Evolutionary conservation across 225 moss, liverwort and hornwort species (phyloP), one percentile per base, ranked within the genome.

Genomic region (Asterella californica): DNA sequence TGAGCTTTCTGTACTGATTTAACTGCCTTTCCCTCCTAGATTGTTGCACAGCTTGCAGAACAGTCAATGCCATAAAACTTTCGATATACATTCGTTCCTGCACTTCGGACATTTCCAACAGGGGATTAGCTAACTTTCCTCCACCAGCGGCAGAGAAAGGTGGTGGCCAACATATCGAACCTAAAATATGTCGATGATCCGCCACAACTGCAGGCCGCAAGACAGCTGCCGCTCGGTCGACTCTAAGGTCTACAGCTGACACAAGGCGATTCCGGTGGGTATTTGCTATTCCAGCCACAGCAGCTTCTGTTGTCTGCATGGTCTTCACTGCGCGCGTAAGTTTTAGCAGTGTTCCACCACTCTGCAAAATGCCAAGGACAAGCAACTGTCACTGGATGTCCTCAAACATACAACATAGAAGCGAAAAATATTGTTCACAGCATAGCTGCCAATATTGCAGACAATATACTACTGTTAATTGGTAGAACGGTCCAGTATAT

Each of bases 151-250:
- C 50, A 70, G 87, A 82, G 52, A 94, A 89, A 66, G 93, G 91
- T 75, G 99, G 92, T 57, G 99, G 99, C 99, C 99, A 99, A 14
- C 83, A 91, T 36, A 99, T 84, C 22, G 86, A 84, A 77, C 78
- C 82, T 78, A 99, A 70, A 68, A 92, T 84, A 69, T 83, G 82
- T 25, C 87, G 78, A 67, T 92, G 91, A 74, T 92, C 95, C 37
- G 89, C 88, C 21, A 91, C 88, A 36, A 91, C 90, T 68, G 92
- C 92, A 12, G 93, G 85, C 9, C 93, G 91, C 79, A 99, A 89
- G 74, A 91, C 85, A 38, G 93, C 88, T 65, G 90, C 90, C 8
- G 91, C 99, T 49, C 92, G 91, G 85, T 95, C 93, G 30, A 99
- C 86, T 54, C 99, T 85, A 73, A 92, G 78, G 52, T 95, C 92